A percentile compares a stretch with the other conserved stretches of the same genome.
phyloP scores from a whole-genome alignment of 2,329 filamentous ascomycete species.

The Macrophomina pseudophaseolina region DNA sequence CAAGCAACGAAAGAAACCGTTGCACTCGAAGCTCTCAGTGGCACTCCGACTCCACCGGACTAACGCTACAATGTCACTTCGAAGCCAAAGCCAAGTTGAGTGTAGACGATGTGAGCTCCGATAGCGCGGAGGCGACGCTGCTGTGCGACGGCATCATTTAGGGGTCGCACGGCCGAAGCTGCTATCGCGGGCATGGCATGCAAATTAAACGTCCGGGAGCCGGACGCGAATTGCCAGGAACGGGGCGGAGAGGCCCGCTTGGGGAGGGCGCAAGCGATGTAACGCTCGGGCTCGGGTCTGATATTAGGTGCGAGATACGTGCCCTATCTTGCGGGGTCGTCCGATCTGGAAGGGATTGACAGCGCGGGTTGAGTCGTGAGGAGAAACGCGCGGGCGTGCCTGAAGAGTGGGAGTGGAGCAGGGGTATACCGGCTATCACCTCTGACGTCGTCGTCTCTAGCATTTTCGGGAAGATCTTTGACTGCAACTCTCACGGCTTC shows the following conservation, averaged over 20 bases:
- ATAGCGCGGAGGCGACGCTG: constrained; percentile 12
- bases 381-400: no score
- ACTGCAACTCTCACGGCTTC: background rate
- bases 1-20: background rate
- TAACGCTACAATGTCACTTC: constrained; percentile 9
- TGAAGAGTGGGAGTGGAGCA: constrained; percentile 9
- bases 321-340: constrained; percentile 19
- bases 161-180: background rate
- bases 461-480: background rate
- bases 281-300: constrained; percentile 3
- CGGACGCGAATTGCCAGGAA: background rate
- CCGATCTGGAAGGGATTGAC: constrained; percentile 14
- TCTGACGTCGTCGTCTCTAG: background rate
- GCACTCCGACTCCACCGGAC: background rate
- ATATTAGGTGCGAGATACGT: background rate
- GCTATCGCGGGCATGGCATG: background rate
- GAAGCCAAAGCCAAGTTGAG: background rate
- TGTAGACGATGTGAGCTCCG: background rate
- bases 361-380: background rate
- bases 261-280: constrained; percentile 12
- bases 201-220: background rate
- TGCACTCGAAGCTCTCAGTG: background rate
- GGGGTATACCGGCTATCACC: constrained; percentile 4
- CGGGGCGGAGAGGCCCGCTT: background rate
- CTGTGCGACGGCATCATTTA: background rate